phyloP scores from a whole-genome alignment of 2,329 filamentous ascomycete genomes.

The Cladosporium halotolerans region DNA sequence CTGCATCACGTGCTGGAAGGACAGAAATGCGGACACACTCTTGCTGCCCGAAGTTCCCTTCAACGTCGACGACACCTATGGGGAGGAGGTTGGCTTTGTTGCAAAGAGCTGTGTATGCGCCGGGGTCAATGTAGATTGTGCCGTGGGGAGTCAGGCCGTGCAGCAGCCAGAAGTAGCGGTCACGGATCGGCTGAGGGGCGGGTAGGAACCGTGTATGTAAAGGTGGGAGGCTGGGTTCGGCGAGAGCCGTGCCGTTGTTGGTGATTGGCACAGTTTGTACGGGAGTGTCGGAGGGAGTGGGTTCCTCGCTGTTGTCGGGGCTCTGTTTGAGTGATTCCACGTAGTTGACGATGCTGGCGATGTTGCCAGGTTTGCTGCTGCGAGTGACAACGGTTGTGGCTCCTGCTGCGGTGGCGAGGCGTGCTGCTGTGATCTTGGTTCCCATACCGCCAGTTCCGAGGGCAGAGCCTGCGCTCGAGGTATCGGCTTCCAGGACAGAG shows the following conservation, averaged over 20 bases:
- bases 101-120: constrained; percentile 71
- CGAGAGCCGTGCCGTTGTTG: constrained; percentile 10
- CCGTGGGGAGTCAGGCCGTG: constrained; percentile 88
- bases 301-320: constrained; percentile 18
- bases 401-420: constrained; percentile 85
- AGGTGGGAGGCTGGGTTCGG: constrained; percentile 36
- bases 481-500: constrained; percentile 72
- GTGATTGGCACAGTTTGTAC: background rate
- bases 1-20: constrained; percentile 53
- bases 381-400: constrained; percentile 94
- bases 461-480: constrained; percentile 80
- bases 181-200: constrained; percentile 74
- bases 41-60: constrained; percentile 82
- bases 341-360: constrained; percentile 77
- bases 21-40: constrained; percentile 85
- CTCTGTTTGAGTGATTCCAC: constrained; percentile 55
- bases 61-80: constrained; percentile 83
- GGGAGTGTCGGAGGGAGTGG: constrained; percentile 15
- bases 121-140: constrained; percentile 86
- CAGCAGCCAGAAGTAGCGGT: constrained; percentile 94
- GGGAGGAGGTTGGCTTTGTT: constrained; percentile 84
- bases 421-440: constrained; percentile 92
- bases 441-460: constrained; percentile 95
- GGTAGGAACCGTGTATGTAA: constrained; percentile 92
- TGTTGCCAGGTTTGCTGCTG: constrained; percentile 89